Base-by-base conservation (phyloP, 768 basidiomycete genomes). In the Trametopsis cervina region DNA sequence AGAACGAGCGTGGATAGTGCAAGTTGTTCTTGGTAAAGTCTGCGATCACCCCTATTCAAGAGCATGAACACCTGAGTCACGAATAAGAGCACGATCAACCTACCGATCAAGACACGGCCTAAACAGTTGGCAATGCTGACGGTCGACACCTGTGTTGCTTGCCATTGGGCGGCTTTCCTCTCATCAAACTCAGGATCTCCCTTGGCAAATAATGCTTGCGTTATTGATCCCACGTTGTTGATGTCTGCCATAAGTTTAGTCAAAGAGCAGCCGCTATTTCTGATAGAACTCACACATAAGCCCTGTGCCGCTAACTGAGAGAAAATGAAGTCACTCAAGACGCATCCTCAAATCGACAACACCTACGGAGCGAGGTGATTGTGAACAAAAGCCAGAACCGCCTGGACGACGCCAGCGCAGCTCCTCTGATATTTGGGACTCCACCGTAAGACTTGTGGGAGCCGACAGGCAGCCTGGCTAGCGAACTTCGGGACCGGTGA, bases 151-250 rank as follows among this genome's bases (percentile, higher is more conserved):
- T 96, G 91, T 3, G 78, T 70, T 0, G 88, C 81, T 68, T 96
- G 93, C 78, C 82, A 85, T 45, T 76, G 73, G 1, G 82, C 73
- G 0, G 87, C 81, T 52, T 77, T 75, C 0, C 75, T 60, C n/a
- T 79, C 77, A 55, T 90, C 80, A 58, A 86, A 91, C 2, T 70
- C 58, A 0, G 75, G 65, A 40, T 81, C 74, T 5, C 74, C 75
- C 46, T 81, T 70, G 2, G 80, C 76, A 54, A 80, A 84, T 23
- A 86, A 68, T 0, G 72, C 83, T 57, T 86, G 79, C 0, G 89
- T 73, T 51, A 89, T 83, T 1, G 82, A 77, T 13, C 89, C 87
- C n/a, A 84, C 87, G 53, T 92, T 91, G 62, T 90, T 91, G 65
- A 92, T 91, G 58, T 82, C 84, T 85, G 20, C 50, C 36, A 54